Conservation (phyloP, 495 filamentous ascomycete species). For the Xylaria grammica region DNA sequence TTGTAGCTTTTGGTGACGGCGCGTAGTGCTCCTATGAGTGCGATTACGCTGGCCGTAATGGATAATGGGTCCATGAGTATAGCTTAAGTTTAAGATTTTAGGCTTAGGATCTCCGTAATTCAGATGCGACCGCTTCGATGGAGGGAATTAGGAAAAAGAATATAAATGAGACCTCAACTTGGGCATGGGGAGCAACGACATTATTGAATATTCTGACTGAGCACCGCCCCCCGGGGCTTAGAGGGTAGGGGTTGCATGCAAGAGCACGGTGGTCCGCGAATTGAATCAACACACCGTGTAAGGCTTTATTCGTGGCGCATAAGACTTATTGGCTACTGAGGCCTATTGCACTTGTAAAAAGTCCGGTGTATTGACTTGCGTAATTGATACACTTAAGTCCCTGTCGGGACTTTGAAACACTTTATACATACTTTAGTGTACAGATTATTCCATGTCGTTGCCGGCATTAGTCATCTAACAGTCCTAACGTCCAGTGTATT, state of each 20-base stretch:
- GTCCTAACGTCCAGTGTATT: conserved; percentile 73
- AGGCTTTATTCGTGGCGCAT: neutral
- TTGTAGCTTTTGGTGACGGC: neutral
- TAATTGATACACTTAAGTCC: conserved; percentile 3
- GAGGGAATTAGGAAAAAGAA: neutral
- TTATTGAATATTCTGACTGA: neutral
- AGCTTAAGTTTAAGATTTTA: neutral
- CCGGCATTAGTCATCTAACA: conserved; percentile 59
- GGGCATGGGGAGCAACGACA: neutral
- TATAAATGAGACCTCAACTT: neutral
- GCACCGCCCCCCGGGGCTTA: neutral
- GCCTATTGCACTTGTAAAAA: neutral
- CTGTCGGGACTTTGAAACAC: neutral
- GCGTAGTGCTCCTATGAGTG: conserved; percentile 4
- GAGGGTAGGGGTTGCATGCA: neutral
- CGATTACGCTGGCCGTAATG: neutral
- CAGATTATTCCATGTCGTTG: neutral
- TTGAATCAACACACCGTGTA: neutral
- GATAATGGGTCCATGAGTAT: conserved; percentile 7
- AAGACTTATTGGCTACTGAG: neutral
- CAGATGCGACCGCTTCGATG: no score
- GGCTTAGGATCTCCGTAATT: no score
- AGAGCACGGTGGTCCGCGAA: neutral
- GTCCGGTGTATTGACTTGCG: neutral
- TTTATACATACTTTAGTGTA: neutral